Conservation (phyloP, 192 early-diverging fungal genomes). For the Paraglomus occultum region DNA sequence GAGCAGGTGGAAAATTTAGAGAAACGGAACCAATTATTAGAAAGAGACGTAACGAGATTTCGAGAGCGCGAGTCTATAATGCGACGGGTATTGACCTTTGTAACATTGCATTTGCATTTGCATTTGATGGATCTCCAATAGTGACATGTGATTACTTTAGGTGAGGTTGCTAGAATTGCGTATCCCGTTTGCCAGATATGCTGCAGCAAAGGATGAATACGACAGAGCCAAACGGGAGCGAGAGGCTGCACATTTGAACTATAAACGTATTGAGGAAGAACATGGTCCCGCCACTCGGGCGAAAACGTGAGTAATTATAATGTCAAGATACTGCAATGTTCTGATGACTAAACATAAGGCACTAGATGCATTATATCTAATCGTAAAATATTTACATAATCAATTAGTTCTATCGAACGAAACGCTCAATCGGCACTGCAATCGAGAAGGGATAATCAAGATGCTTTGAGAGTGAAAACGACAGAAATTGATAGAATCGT, state of each 20-base stretch:
- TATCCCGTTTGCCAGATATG: slow-evolving; percentile 63
- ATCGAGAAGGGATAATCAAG: no score
- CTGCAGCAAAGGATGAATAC: slow-evolving; percentile 53
- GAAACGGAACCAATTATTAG: slow-evolving; percentile 66
- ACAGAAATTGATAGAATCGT: slow-evolving; percentile 16
- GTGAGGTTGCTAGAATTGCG: slow-evolving; percentile 59
- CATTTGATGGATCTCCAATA: background rate
- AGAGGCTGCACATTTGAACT: slow-evolving; percentile 36
- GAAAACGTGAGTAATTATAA: slow-evolving; percentile 32
- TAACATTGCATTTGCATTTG: background rate
- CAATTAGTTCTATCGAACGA: background rate
- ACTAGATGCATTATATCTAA: background rate
- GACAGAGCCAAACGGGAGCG: slow-evolving; percentile 48
- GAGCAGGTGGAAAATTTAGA: slow-evolving; percentile 60
- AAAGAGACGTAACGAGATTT: slow-evolving; percentile 75
- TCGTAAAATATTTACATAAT: background rate
- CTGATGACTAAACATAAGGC: no score
- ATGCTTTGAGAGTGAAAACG: slow-evolving; percentile 22
- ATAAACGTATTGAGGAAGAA: slow-evolving; percentile 40
- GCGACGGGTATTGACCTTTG: slow-evolving; percentile 33
- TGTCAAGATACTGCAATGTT: background rate
- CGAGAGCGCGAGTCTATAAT: slow-evolving; percentile 68
- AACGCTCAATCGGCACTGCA: no score
- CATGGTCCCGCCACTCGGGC: slow-evolving; percentile 37
- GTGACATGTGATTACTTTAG: slow-evolving; percentile 27